Conservation (phyloP, 164 flowering plant genomes). For the Vitis vinifera region DNA sequence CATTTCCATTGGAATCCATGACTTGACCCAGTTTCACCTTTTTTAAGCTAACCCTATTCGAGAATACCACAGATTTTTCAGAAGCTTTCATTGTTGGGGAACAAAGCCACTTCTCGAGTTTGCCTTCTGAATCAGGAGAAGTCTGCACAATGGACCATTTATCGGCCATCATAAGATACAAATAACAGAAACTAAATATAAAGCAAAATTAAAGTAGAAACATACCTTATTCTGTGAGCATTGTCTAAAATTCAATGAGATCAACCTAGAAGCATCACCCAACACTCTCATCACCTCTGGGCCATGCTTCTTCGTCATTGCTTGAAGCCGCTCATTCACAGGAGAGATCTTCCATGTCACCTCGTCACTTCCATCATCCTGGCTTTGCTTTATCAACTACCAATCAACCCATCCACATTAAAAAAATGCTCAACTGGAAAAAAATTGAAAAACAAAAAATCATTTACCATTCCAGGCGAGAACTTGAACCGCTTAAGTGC, state of each 20-base stretch:
- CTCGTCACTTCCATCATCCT: constrained; percentile 92
- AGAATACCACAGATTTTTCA: constrained; percentile 29
- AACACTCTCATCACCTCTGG: constrained; percentile 44
- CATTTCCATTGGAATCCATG: constrained; percentile 15
- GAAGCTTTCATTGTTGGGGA: constrained; percentile 47
- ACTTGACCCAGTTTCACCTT: constrained; percentile 32
- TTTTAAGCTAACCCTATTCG: constrained; percentile 33
- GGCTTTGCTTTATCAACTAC: constrained; percentile 90
- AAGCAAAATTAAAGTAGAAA: neutral
- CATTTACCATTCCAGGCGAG: constrained; percentile 86
- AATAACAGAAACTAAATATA: neutral
- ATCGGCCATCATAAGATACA: neutral
- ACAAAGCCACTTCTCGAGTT: constrained; percentile 57
- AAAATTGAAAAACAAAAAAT: neutral
- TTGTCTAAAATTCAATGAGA: constrained; percentile 38
- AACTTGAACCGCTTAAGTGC: constrained; percentile 74
- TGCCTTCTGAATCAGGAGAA: constrained; percentile 33
- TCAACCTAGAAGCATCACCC: constrained; percentile 66
- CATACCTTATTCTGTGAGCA: constrained; percentile 58
- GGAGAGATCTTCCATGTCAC: constrained; percentile 97
- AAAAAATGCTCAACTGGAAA: neutral
- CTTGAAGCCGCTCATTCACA: constrained; percentile 74
- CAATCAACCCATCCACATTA: neutral
- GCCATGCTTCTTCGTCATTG: constrained; percentile 55
- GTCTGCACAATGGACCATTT: constrained; percentile 27